These are phyloP conservation scores for Quillaja saponaria DNA, from an alignment of 306 rosid genomes.

Conservation along the genomic window DNA sequence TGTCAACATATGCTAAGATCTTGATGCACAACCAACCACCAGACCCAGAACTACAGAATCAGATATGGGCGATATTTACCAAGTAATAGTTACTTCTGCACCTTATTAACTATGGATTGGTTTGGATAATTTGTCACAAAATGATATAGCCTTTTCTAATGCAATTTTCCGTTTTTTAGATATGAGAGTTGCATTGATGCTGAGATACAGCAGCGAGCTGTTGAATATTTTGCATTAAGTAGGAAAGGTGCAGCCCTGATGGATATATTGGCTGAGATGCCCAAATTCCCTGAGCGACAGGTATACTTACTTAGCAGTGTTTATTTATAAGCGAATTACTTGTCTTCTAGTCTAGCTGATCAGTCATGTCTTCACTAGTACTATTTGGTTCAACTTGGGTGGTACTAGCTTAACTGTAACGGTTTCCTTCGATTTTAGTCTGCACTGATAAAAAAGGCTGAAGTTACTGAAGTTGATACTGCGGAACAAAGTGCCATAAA, in stretches of 20 bases:
- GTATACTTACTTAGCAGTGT: slow-evolving; percentile 42
- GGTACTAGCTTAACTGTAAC: slow-evolving; percentile 15
- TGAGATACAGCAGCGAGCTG: slow-evolving; percentile 98
- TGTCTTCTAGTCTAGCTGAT: slow-evolving; percentile 30
- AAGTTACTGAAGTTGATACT: slow-evolving; percentile 86
- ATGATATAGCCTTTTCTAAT: slow-evolving; percentile 36
- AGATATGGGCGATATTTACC: slow-evolving; percentile 89
- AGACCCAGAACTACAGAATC: slow-evolving; percentile 92
- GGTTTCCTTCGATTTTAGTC: slow-evolving; percentile 57
- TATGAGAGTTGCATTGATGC: slow-evolving; percentile 98
- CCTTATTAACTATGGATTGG: slow-evolving; percentile 17
- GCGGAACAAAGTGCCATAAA: slow-evolving; percentile 95
- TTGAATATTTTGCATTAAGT: slow-evolving; percentile 87
- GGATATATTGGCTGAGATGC: slow-evolving; percentile 98
- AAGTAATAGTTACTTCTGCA: slow-evolving; percentile 63
- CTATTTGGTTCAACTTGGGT: not conserved
- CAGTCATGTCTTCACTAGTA: slow-evolving; percentile 23
- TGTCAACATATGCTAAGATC: slow-evolving; percentile 96
- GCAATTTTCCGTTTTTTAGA: slow-evolving; percentile 45
- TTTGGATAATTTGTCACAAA: slow-evolving; percentile 18
- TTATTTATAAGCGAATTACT: slow-evolving; percentile 12
- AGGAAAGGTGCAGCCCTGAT: slow-evolving; percentile 83
- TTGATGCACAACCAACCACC: slow-evolving; percentile 97
- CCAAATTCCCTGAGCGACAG: slow-evolving; percentile 98
- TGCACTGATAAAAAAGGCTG: slow-evolving; percentile 90